phyloP scores from a whole-genome alignment of 2,329 filamentous ascomycete species.

The Blastomyces emzantsi region DNA sequence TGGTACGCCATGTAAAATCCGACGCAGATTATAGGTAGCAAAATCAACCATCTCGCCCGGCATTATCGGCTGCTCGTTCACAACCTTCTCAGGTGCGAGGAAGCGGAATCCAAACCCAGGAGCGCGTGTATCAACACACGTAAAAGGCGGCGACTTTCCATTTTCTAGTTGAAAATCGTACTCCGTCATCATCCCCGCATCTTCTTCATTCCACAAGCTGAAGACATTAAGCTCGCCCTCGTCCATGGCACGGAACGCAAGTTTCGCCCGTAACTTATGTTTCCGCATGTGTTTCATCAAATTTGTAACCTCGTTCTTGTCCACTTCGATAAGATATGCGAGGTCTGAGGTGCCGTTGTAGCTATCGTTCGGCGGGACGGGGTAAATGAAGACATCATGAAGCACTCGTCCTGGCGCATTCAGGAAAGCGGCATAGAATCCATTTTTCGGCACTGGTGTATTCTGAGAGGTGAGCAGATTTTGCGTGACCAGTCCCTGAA shows the following conservation, averaged over 20 bases:
- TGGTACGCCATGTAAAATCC: slow-evolving; percentile 71
- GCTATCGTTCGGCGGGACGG: slow-evolving; percentile 35
- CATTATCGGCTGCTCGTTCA: slow-evolving; percentile 27
- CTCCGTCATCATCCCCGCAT: slow-evolving; percentile 29
- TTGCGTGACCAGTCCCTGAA: slow-evolving; percentile 79
- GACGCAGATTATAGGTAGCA: slow-evolving; percentile 60
- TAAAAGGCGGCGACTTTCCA: slow-evolving; percentile 19
- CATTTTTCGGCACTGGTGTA: slow-evolving; percentile 35
- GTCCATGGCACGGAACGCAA: slow-evolving; percentile 58
- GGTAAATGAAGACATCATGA: slow-evolving; percentile 86
- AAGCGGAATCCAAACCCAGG: slow-evolving; percentile 34
- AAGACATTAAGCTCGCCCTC: slow-evolving; percentile 59
- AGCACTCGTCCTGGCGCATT: slow-evolving; percentile 77
- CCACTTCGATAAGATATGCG: slow-evolving; percentile 72
- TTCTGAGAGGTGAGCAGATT: slow-evolving; percentile 45
- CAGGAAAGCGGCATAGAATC: slow-evolving; percentile 75
- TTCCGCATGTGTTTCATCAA: slow-evolving; percentile 67
- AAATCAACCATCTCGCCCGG: slow-evolving; percentile 44
- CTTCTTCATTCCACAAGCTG: slow-evolving; percentile 60
- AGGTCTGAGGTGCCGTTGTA: slow-evolving; percentile 13
- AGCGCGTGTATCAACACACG: slow-evolving; percentile 33
- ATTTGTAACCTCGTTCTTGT: slow-evolving; percentile 53
- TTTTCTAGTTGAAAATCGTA: slow-evolving; percentile 17
- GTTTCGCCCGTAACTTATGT: slow-evolving; percentile 77
- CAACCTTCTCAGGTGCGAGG: slow-evolving; percentile 29